A percentile compares a stretch with the other conserved stretches of the same genome.
Conservation (phyloP, 495 filamentous ascomycete genomes). For the Lichenothelia convexa region DNA sequence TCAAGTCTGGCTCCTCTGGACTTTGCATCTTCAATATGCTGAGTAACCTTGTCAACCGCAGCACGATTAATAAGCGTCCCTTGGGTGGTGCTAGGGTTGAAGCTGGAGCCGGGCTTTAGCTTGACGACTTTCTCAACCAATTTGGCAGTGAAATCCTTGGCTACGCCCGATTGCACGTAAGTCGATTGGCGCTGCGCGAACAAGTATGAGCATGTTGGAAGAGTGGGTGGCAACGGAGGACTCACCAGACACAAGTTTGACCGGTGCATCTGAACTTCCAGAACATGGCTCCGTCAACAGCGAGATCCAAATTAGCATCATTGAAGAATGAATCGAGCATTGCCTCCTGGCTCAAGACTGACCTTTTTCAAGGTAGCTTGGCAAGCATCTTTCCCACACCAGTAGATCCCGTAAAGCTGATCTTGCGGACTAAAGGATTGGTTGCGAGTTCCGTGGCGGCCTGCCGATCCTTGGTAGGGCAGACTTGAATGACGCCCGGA, state of each 20-base stretch:
- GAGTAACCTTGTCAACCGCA: conserved; percentile 3
- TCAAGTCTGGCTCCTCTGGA: conserved; percentile 5
- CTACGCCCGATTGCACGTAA: conserved; percentile 5
- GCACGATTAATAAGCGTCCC: conserved; percentile 4
- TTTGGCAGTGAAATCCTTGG: conserved; percentile 1
- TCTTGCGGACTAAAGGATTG: conserved; percentile 53
- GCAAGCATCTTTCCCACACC: conserved; percentile 74
- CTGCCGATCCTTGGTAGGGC: neutral
- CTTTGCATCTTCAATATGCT: conserved; percentile 5
- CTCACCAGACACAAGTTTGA: conserved; percentile 65
- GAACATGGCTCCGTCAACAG: conserved; percentile 55
- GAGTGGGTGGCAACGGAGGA: too few relatives aligned
- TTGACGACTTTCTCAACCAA: conserved; percentile 1
- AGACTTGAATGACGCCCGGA: conserved; percentile 64
- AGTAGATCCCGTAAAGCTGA: conserved; percentile 83
- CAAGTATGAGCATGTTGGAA: too few relatives aligned
- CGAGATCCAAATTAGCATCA: conserved; percentile 64
- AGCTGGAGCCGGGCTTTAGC: conserved; percentile 4
- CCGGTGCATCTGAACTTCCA: conserved; percentile 77
- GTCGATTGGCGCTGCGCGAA: conserved; percentile 5
- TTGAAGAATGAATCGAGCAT: conserved; percentile 86
- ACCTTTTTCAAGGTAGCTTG: conserved; percentile 84
- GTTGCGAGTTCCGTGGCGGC: conserved; percentile 38
- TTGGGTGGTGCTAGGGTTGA: conserved; percentile 1
- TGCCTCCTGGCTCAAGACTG: conserved; percentile 74